phyloP scores from a whole-genome alignment of 192 early-diverging fungal species.

The Entomortierella beljakovae region DNA sequence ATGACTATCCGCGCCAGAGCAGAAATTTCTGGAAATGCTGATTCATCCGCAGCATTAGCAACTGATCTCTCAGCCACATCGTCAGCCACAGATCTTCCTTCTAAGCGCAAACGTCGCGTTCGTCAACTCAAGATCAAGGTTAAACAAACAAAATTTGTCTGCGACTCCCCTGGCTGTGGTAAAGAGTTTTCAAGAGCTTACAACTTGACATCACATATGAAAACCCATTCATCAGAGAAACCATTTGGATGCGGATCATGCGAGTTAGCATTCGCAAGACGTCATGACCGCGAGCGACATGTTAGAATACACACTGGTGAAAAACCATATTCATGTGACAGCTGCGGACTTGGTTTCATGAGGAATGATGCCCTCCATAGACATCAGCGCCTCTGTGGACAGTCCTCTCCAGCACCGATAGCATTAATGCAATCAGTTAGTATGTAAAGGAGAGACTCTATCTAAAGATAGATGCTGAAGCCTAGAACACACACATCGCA shows the following conservation, averaged over 20 bases:
- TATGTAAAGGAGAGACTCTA: too few relatives aligned
- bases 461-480: too few relatives aligned
- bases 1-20: not conserved
- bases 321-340: constrained; percentile 76
- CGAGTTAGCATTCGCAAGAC: constrained; percentile 81
- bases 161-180: constrained; percentile 59
- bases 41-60: not conserved
- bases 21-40: too few relatives aligned
- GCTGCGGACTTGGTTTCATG: constrained; percentile 82
- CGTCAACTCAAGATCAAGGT: constrained; percentile 43
- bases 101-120: constrained; percentile 19
- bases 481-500: too few relatives aligned
- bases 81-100: not conserved
- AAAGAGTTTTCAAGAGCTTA: constrained; percentile 80
- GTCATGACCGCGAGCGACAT: constrained; percentile 93
- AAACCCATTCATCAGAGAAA: constrained; percentile 79
- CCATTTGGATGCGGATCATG: constrained; percentile 81
- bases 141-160: constrained; percentile 32
- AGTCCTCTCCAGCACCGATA: constrained; percentile 12
- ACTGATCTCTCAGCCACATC: not conserved
- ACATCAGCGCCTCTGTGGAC: constrained; percentile 58
- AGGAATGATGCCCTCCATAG: constrained; percentile 86
- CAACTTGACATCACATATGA: constrained; percentile 83
- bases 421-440: constrained; percentile 11
- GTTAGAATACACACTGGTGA: constrained; percentile 83